A percentile compares a stretch with the other conserved stretches of the same genome.
These are phyloP conservation scores for Oryza nivara DNA, from an alignment of 176 grass and related monocot species.

Conservation along the genomic window DNA sequence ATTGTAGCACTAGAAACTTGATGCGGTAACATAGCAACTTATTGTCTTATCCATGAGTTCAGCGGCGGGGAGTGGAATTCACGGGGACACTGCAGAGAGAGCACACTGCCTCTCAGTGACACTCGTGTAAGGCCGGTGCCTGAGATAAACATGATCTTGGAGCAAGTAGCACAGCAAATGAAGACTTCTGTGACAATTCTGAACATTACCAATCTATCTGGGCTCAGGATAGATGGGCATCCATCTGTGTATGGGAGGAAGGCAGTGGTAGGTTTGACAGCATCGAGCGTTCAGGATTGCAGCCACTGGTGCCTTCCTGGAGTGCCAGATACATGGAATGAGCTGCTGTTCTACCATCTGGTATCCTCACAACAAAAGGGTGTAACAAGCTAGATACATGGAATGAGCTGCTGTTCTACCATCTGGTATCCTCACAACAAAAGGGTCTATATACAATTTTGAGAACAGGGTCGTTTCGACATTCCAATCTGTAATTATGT, in stretches of 20 bases:
- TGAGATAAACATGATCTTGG: slow-evolving; percentile 64
- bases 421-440: slow-evolving; percentile 49
- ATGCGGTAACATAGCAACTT: background rate
- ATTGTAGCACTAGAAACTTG: background rate
- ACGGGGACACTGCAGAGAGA: slow-evolving; percentile 83
- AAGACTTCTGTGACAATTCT: slow-evolving; percentile 72
- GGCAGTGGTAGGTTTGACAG: background rate
- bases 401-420: slow-evolving; percentile 74
- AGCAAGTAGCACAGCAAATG: slow-evolving; percentile 64
- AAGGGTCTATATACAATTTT: background rate
- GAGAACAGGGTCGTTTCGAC: background rate
- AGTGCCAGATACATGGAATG: slow-evolving; percentile 84
- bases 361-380: slow-evolving; percentile 38
- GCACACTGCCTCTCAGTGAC: slow-evolving; percentile 56
- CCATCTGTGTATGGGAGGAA: slow-evolving; percentile 84
- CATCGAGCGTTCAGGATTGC: slow-evolving; percentile 68
- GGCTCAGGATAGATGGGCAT: slow-evolving; percentile 81
- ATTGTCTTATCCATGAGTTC: slow-evolving; percentile 4
- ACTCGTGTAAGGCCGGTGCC: slow-evolving; percentile 41
- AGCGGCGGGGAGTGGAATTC: slow-evolving; percentile 92
- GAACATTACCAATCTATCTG: slow-evolving; percentile 81
- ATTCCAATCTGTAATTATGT: slow-evolving; percentile 15
- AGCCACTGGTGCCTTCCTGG: slow-evolving; percentile 88
- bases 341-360: slow-evolving; percentile 67
- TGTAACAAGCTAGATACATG: slow-evolving; percentile 44